These are phyloP conservation scores for Colletotrichum costaricense DNA, from an alignment of 2,329 filamentous ascomycete genomes.

Conservation along the genomic window DNA sequence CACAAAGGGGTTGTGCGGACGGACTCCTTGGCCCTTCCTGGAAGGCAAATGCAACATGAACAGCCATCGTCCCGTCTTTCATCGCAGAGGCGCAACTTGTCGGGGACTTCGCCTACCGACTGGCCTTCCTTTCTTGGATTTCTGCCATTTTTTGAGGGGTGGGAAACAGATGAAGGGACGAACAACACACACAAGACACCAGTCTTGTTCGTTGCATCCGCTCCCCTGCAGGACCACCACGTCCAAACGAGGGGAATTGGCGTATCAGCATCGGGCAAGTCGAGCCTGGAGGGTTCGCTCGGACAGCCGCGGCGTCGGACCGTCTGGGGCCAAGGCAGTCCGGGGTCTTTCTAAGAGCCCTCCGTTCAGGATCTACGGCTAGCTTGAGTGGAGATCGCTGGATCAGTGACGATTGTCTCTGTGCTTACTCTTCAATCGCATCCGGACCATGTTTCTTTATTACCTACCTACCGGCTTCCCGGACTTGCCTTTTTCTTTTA, in stretches of 20 bases:
- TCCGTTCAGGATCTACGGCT: conserved; percentile 24
- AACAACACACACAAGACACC: not conserved
- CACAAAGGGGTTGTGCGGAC: conserved; percentile 2
- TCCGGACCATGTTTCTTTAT: conserved; percentile 13
- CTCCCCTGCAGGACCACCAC: not conserved
- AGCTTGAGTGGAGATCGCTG: conserved; percentile 7
- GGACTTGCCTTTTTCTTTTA: not conserved
- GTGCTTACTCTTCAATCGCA: conserved; percentile 3
- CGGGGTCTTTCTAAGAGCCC: conserved; percentile 4
- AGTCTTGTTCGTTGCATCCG: not conserved
- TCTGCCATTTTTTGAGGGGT: not conserved
- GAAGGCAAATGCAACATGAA: not conserved
- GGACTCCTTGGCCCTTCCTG: conserved; percentile 18
- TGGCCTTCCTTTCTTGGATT: conserved; percentile 11
- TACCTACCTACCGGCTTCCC: not conserved
- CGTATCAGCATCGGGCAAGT: conserved; percentile 14
- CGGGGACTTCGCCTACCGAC: not conserved
- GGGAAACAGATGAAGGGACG: conserved; percentile 1
- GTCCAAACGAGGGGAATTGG: conserved; percentile 9
- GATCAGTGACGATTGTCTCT: conserved; percentile 4
- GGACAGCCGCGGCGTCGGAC: conserved; percentile 25
- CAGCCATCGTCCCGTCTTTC: not conserved
- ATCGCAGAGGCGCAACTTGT: not conserved
- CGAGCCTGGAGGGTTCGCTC: conserved; percentile 9
- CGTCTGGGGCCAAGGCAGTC: conserved; percentile 8